phyloP scores from a whole-genome alignment of 768 basidiomycete species.

The Phlebiopsis flavidoalba region DNA sequence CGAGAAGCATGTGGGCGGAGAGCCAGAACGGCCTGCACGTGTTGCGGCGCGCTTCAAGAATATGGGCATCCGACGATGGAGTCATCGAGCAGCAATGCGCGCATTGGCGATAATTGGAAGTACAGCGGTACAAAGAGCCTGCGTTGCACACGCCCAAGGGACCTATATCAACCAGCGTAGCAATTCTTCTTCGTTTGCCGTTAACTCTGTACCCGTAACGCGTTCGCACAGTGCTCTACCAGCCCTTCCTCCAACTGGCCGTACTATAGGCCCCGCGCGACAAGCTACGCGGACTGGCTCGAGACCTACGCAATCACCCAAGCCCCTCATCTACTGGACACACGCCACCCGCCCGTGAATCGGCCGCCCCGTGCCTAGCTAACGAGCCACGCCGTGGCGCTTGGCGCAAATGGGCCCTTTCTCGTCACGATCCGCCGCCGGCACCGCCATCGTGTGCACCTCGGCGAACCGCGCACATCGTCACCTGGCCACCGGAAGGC shows the following conservation, averaged over 20 bases:
- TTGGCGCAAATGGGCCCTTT: too few relatives aligned
- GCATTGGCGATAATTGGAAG: slow-evolving; percentile 41
- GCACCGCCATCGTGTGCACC: too few relatives aligned
- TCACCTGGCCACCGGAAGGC: too few relatives aligned
- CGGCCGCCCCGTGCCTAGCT: slow-evolving; percentile 30
- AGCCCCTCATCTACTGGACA: slow-evolving; percentile 40
- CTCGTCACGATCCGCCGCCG: too few relatives aligned
- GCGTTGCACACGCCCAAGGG: slow-evolving; percentile 33
- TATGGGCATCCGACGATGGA: slow-evolving; percentile 35
- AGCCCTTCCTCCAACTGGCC: slow-evolving; percentile 34
- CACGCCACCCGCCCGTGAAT: slow-evolving; percentile 25
- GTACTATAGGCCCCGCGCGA: slow-evolving; percentile 31
- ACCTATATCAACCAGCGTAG: slow-evolving; percentile 19
- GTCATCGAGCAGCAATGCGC: slow-evolving; percentile 28
- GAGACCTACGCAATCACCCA: slow-evolving; percentile 35
- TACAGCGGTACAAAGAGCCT: slow-evolving; percentile 38
- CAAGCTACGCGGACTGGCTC: slow-evolving; percentile 37
- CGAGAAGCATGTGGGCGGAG: too few relatives aligned
- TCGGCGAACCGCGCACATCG: too few relatives aligned
- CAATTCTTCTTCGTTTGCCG: not conserved
- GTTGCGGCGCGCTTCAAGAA: slow-evolving; percentile 38
- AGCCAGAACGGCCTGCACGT: slow-evolving; percentile 39
- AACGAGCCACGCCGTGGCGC: slow-evolving; percentile 20
- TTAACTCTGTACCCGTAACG: too few relatives aligned
- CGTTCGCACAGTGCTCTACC: slow-evolving; percentile 10